Evolutionary conservation across 1,284 basidiomycete genomes (phyloP), one percentile per base, ranked within the genome.

Genomic region (Cryptococcus sp.): DNA sequence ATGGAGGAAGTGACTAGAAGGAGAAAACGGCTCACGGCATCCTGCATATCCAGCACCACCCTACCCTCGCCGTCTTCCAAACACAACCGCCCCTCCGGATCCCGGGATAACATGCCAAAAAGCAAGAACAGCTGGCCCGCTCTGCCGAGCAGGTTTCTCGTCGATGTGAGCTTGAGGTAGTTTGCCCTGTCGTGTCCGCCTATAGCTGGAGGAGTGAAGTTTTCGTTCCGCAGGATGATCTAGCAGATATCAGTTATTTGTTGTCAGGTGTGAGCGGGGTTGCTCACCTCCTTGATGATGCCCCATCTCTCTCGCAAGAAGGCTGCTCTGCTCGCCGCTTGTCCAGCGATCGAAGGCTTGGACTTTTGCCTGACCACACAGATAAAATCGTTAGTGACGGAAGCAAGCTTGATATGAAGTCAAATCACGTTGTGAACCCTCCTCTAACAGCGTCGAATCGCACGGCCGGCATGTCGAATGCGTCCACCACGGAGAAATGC

Each of bases 381-480:
- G 10, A 3, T 4, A 8, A 25, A 25, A 35, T 35, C 31, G 22
- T 45, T 22, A 45, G n/a, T n/a, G 42, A 22, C 42, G 8, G 22
- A 17, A 48, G 46, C 27, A 48, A 20, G 7, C 19, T 42, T 23
- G 15, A 31, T 49, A 19, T 25, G 10, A 11, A 44, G 22, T 1
- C 23, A 38, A 61, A 65, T 51, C 38, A 73, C 65, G 57, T 54
- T 1, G 66, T 63, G 58, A 71, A 75, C 0, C 70, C 73, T 19
- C 68, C 62, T 60, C 91, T 82, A 67, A 93, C 88, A 22, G 83
- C 81, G 39, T 93, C 92, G 85, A 93, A 99, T 67, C 87, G 85
- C 85, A 93, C 90, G 10, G 87, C 81, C 0, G 95, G 95, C 91
- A 98, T 96, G 40, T 93, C 88, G 68, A 94, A 97, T 11, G 94